Evolutionary conservation across 805 yeast genomes (phyloP), one percentile per base, ranked within the genome.

Genomic region (Zygosaccharomyces bisporus): DNA sequence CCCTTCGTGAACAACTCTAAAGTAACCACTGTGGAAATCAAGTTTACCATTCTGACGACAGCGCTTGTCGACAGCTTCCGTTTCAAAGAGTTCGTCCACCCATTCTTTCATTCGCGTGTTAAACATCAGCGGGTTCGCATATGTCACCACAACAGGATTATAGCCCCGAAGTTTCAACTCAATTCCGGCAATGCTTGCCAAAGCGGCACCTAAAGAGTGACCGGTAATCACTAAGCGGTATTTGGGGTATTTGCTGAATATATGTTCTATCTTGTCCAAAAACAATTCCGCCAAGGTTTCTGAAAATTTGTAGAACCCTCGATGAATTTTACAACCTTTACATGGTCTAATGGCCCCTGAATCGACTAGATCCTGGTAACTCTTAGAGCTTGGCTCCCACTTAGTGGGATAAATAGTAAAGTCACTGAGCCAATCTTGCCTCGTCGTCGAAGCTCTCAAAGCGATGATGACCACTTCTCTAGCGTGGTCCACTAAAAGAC

Each of bases 191-290:
- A 86, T 63, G 3, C 72, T 63, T 1, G 89, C 82, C 41, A 83
- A 60, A 0, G 90, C 89, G 5, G 82, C 95, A 3, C 89, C 90
- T 33, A 86, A 63, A 0, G 93, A 86, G 62, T 86, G 95, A 0
- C 95, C 95, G 1, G 80, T 68, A 1, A 82, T 70, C 1, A 75
- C 70, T 4, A 83, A 46, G 16, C 68, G 58, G 57, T 79, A 82
- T 18, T 70, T 72, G 0, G 79, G 76, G 54, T 73, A 63, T 14
- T 66, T 54, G 8, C 60, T 46, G 16, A 66, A 58, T 14, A 73
- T 53, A 1, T 53, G 48, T 10, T 63, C 53, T 1, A 81, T 64
- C 6, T 56, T 61, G 7, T 63, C 50, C 27, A 75, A 57, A 25
- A 74, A 67, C 8, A 62, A 53, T 2, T 57, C 63, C 38, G 72